phyloP scores from a whole-genome alignment of 2,329 filamentous ascomycete species.

The Phaeosphaeria sp. region DNA sequence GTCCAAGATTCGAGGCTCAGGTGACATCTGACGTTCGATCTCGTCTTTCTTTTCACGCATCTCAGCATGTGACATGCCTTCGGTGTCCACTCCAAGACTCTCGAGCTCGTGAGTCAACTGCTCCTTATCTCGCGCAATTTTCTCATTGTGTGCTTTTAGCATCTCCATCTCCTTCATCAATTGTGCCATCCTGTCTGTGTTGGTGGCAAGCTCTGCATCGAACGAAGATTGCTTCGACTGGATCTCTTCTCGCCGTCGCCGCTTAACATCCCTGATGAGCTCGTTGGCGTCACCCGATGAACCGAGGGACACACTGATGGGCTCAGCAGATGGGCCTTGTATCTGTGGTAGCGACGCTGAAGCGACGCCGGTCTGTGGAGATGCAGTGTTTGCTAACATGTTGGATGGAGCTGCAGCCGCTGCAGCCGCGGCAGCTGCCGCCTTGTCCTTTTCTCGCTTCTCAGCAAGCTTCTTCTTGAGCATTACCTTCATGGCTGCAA shows the following conservation, averaged over 20 bases:
- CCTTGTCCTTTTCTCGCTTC: constrained; percentile 29
- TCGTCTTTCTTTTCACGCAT: constrained; percentile 52
- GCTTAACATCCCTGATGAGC: constrained; percentile 16
- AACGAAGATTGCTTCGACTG: constrained; percentile 55
- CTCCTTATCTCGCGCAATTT: constrained; percentile 50
- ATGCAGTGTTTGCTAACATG: neutral
- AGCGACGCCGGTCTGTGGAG: neutral
- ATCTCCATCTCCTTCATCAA: constrained; percentile 56
- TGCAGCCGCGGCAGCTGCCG: constrained; percentile 18
- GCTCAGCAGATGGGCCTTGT: neutral
- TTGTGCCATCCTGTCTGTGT: constrained; percentile 48
- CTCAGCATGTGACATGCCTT: constrained; percentile 54
- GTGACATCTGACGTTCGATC: constrained; percentile 38
- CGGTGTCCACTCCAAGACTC: constrained; percentile 55
- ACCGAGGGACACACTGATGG: neutral
- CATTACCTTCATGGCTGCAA: constrained; percentile 52
- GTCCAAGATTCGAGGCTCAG: constrained; percentile 5
- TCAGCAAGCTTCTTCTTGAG: constrained; percentile 38
- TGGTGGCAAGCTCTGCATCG: constrained; percentile 53
- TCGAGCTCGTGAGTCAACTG: constrained; percentile 58
- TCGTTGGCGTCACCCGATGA: neutral
- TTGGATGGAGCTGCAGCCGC: constrained; percentile 12
- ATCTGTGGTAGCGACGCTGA: neutral
- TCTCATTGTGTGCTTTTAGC: constrained; percentile 47
- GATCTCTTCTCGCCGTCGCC: constrained; percentile 56